Percentiles rank a stretch among this genome's conserved stretches.
These are phyloP conservation scores for Penicillium pulvis DNA, from an alignment of 495 filamentous ascomycete species.

Conservation along the genomic window DNA sequence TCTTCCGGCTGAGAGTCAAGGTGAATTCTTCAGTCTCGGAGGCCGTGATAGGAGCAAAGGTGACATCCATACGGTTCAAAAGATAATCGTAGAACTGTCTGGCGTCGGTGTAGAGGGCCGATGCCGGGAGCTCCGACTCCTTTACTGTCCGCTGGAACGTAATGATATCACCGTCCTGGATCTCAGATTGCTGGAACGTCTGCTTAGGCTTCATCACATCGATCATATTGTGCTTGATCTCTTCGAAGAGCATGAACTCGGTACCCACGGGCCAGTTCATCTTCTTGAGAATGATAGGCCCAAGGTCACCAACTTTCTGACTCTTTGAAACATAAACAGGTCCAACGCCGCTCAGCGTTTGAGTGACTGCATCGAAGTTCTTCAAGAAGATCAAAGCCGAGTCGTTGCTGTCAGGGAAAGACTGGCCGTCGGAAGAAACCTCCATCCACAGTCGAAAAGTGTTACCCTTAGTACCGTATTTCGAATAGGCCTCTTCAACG, in stretches of 20 bases:
- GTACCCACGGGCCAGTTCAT: conserved; percentile 82
- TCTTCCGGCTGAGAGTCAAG: conserved; percentile 78
- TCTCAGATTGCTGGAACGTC: conserved; percentile 84
- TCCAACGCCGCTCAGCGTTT: conserved; percentile 72
- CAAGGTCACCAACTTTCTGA: conserved; percentile 85
- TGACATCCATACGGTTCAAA: conserved; percentile 73
- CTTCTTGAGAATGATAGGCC: conserved; percentile 72
- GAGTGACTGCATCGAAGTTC: conserved; percentile 76
- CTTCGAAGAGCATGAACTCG: conserved; percentile 77
- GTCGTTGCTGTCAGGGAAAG: conserved; percentile 64
- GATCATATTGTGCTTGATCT: conserved; percentile 98
- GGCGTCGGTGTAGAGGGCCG: conserved; percentile 62
- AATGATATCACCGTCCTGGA: conserved; percentile 96
- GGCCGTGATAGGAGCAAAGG: conserved; percentile 42
- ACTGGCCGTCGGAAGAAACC: conserved; percentile 58
- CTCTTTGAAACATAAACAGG: conserved; percentile 84
- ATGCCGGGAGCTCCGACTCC: conserved; percentile 58
- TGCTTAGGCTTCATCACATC: conserved; percentile 90
- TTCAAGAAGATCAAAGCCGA: conserved; percentile 89
- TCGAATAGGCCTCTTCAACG: conserved; percentile 76
- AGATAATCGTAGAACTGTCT: conserved; percentile 91
- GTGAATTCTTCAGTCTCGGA: conserved; percentile 61
- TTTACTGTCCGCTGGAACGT: conserved; percentile 77
- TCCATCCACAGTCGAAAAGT: conserved; percentile 88
- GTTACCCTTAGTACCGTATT: conserved; percentile 66